A percentile compares a stretch with the other conserved stretches of the same genome.
Conservation (phyloP, 2,329 filamentous ascomycete species). For the Paecilomyces formosus region DNA sequence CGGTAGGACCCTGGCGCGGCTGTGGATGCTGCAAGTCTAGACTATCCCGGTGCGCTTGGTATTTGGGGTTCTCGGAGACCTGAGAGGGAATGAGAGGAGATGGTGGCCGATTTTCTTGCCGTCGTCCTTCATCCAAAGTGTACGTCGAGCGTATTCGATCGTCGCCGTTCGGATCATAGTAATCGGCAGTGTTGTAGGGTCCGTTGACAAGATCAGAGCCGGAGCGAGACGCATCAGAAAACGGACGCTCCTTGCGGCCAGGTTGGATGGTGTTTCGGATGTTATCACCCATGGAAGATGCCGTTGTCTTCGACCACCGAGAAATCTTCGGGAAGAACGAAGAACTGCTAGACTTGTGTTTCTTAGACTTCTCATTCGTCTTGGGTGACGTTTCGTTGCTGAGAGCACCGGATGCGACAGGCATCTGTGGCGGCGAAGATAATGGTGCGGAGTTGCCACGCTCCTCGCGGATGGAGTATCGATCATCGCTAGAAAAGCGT, state of each 20-base stretch:
- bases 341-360: constrained; percentile 80
- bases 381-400: constrained; percentile 75
- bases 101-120: constrained; percentile 43
- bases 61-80: constrained; percentile 52
- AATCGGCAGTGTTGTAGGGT: constrained; percentile 41
- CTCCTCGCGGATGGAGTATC: constrained; percentile 36
- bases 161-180: constrained; percentile 39
- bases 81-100: constrained; percentile 57
- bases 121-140: constrained; percentile 31
- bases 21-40: constrained; percentile 59
- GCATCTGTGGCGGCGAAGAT: constrained; percentile 37
- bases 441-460: constrained; percentile 37
- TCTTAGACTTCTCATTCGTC: constrained; percentile 65
- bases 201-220: constrained; percentile 66
- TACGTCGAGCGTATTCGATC: constrained; percentile 38
- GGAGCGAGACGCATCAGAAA: constrained; percentile 63
- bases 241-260: constrained; percentile 53
- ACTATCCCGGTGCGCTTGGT: constrained; percentile 57
- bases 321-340: constrained; percentile 88
- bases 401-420: constrained; percentile 37
- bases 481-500: constrained; percentile 53
- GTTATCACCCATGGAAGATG: constrained; percentile 74
- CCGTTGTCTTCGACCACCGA: constrained; percentile 93
- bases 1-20: constrained; percentile 54
- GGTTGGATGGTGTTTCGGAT: constrained; percentile 57